These are phyloP conservation scores for Nothopassalora personata DNA, from an alignment of 2,329 filamentous ascomycete genomes.

Conservation along the genomic window DNA sequence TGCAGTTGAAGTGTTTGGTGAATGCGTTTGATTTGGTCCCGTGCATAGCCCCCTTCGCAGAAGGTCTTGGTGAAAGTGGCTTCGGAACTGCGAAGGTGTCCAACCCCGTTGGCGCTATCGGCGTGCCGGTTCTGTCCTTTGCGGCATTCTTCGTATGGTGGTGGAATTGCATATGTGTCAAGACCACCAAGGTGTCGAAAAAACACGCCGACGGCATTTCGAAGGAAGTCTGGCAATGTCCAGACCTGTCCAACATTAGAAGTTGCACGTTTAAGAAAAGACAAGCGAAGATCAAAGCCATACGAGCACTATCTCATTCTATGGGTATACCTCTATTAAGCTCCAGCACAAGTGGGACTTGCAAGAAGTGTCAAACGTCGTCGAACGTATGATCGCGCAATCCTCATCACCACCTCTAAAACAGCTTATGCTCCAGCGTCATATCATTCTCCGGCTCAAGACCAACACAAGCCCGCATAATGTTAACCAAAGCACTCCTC, in stretches of 20 bases:
- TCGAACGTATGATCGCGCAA: not conserved
- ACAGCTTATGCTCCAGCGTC: constrained; percentile 98
- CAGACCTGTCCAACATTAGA: not conserved
- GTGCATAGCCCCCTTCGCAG: no score
- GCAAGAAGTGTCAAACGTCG: not conserved
- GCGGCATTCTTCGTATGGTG: no score
- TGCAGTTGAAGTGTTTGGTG: no score
- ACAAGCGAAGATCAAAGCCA: not conserved
- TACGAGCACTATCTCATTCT: not conserved
- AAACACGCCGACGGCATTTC: not conserved
- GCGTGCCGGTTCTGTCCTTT: no score
- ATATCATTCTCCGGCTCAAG: constrained; percentile 97
- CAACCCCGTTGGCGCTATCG: no score
- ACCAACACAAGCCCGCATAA: constrained; percentile 95
- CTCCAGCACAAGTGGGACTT: not conserved
- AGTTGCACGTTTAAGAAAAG: no score
- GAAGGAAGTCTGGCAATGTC: not conserved
- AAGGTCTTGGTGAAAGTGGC: no score
- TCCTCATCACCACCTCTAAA: constrained; percentile 38
- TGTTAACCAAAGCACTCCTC: constrained; percentile 89
- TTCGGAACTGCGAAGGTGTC: no score
- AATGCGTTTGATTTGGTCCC: no score
- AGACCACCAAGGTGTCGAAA: no score
- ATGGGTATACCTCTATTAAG: not conserved
- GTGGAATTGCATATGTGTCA: no score